Evolutionary conservation across 2,329 filamentous ascomycete species (phyloP).

Genomic region (Ceratocystis cacaofunesta): DNA sequence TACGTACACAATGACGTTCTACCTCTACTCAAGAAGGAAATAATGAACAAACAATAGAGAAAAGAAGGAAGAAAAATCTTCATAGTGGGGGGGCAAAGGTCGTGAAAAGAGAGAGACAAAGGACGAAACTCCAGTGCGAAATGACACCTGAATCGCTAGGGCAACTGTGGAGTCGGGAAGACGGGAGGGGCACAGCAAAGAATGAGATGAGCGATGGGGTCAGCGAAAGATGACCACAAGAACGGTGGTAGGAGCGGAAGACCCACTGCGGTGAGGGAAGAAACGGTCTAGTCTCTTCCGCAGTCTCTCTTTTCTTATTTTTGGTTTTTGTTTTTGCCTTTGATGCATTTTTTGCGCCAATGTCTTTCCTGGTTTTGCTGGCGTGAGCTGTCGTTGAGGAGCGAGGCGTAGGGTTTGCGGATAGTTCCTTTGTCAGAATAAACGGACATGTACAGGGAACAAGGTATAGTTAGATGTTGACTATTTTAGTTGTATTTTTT

Average conservation of each 20-base stretch:
- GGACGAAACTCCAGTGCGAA: not conserved
- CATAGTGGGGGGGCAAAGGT: not conserved
- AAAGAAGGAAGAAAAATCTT: not conserved
- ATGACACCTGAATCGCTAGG: not conserved
- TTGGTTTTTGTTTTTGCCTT: not conserved
- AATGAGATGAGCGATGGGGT: not conserved
- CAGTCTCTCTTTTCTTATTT: too few relatives aligned
- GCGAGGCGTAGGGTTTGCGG: not conserved
- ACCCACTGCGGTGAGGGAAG: not conserved
- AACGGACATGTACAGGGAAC: not conserved
- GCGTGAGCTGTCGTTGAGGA: too few relatives aligned
- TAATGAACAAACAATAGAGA: not conserved
- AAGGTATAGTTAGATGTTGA: too few relatives aligned
- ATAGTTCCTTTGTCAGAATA: not conserved
- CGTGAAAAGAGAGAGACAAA: not conserved
- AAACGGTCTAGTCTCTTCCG: not conserved
- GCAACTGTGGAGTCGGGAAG: constrained; percentile 2
- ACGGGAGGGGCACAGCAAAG: not conserved
- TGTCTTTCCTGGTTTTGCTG: too few relatives aligned
- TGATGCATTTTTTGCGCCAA: not conserved
- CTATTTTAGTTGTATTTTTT: too few relatives aligned
- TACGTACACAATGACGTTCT: not conserved
- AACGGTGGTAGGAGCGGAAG: not conserved
- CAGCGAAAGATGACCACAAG: too few relatives aligned
- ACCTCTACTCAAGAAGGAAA: too few relatives aligned